These are phyloP conservation scores for Pulveroboletus sp. DNA, from an alignment of 768 basidiomycete species.

Conservation along the genomic window DNA sequence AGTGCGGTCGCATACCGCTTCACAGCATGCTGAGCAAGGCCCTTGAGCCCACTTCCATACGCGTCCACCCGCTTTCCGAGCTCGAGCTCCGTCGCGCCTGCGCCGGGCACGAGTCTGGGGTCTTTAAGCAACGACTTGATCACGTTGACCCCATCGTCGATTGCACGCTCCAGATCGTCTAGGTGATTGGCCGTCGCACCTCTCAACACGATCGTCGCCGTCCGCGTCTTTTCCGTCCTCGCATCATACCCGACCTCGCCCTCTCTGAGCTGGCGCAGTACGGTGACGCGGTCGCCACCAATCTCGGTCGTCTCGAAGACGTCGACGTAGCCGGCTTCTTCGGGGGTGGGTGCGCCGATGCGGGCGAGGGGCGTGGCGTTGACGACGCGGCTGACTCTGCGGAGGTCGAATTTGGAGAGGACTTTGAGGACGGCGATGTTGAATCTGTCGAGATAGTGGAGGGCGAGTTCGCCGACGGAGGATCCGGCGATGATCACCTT, in stretches of 20 bases:
- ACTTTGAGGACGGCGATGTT: constrained; percentile 96
- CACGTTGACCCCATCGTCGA: constrained; percentile 96
- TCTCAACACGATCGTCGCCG: constrained; percentile 91
- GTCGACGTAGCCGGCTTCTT: constrained; percentile 93
- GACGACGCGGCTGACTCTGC: constrained; percentile 90
- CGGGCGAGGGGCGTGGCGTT: constrained; percentile 96
- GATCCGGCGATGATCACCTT: constrained; percentile 93
- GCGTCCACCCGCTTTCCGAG: constrained; percentile 80
- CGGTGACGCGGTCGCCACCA: constrained; percentile 97
- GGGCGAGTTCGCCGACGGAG: constrained; percentile 89
- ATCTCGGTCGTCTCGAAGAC: constrained; percentile 95
- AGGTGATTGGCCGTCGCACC: constrained; percentile 93
- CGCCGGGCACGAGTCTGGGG: constrained; percentile 85
- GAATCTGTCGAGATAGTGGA: constrained; percentile 95
- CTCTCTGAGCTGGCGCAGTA: constrained; percentile 76
- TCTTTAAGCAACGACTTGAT: constrained; percentile 93
- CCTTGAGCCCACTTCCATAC: constrained; percentile 86
- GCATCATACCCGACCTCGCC: constrained; percentile 65
- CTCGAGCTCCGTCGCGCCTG: constrained; percentile 92
- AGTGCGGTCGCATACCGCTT: constrained; percentile 85
- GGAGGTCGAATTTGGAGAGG: constrained; percentile 95
- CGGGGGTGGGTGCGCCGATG: constrained; percentile 91
- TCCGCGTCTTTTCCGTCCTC: constrained; percentile 71
- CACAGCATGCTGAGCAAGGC: constrained; percentile 91
- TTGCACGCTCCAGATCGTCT: constrained; percentile 93